phyloP scores from a whole-genome alignment of 352 stramenopile species.

The Globisporangium barbulae region DNA sequence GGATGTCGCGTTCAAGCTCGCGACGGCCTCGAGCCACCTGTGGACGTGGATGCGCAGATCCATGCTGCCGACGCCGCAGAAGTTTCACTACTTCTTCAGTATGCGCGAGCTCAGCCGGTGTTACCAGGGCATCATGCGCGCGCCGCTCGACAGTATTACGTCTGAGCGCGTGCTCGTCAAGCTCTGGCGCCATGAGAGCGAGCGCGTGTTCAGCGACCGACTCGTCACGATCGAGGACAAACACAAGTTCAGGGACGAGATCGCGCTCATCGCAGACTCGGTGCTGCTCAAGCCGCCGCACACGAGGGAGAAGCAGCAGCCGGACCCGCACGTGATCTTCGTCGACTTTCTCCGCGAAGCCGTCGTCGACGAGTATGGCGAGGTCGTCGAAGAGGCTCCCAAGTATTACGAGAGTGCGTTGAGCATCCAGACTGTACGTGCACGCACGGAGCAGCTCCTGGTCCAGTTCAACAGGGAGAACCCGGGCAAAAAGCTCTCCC shows the following conservation, averaged over 20 bases:
- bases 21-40: slow-evolving; percentile 52
- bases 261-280: slow-evolving; percentile 40
- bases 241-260: slow-evolving; percentile 53
- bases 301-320: slow-evolving; percentile 21
- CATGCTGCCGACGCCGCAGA: slow-evolving; percentile 74
- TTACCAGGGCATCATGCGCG: slow-evolving; percentile 79
- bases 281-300: slow-evolving; percentile 30
- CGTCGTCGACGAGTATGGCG: slow-evolving; percentile 78
- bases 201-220: slow-evolving; percentile 78
- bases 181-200: slow-evolving; percentile 85
- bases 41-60: slow-evolving; percentile 61
- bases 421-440: slow-evolving; percentile 41
- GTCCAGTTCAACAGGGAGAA: slow-evolving; percentile 84
- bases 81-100: slow-evolving; percentile 85
- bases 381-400: slow-evolving; percentile 69
- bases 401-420: slow-evolving; percentile 80
- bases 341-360: slow-evolving; percentile 88
- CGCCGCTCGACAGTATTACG: slow-evolving; percentile 44
- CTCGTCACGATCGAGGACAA: slow-evolving; percentile 79
- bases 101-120: slow-evolving; percentile 69
- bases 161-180: slow-evolving; percentile 47
- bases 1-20: slow-evolving; percentile 45
- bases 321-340: slow-evolving; percentile 33
- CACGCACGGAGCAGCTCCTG: slow-evolving; percentile 61
- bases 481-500: slow-evolving; percentile 51